Evolutionary conservation across 1,139 yeast genomes (phyloP).

Genomic region (Protomyces inundatus): DNA sequence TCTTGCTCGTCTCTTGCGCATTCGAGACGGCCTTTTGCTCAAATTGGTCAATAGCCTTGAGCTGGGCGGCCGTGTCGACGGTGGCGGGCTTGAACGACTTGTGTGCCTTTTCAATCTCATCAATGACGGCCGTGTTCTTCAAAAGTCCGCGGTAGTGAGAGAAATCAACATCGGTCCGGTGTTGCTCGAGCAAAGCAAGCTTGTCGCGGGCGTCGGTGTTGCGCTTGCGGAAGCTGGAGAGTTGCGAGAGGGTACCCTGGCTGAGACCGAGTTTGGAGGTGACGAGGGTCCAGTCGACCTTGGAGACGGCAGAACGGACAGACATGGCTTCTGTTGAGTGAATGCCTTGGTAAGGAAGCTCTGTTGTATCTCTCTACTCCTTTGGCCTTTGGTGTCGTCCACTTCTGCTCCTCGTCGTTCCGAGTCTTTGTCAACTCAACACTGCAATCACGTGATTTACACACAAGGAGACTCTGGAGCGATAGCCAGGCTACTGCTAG

Average conservation of each 20-base stretch:
- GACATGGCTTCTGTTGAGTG: not conserved
- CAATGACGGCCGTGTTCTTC: conserved; percentile 74
- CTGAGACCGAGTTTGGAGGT: conserved; percentile 84
- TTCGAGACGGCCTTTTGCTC: conserved; percentile 93
- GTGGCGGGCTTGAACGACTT: conserved; percentile 72
- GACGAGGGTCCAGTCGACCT: conserved; percentile 87
- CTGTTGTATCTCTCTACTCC: not conserved
- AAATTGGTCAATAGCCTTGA: conserved; percentile 86
- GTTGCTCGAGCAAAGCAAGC: conserved; percentile 61
- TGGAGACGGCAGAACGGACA: conserved; percentile 21
- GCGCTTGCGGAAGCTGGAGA: conserved; percentile 94
- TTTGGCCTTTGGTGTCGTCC: not conserved
- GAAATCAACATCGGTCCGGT: conserved; percentile 75
- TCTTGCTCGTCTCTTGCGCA: conserved; percentile 87
- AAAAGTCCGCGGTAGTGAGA: conserved; percentile 69
- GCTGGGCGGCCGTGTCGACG: conserved; percentile 80
- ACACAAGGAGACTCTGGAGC: too few relatives aligned
- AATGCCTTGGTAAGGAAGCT: not conserved
- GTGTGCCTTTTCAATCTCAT: conserved; percentile 75
- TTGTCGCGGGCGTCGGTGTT: conserved; percentile 93
- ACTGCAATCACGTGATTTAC: not conserved
- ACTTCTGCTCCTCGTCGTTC: not conserved
- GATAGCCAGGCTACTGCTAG: too few relatives aligned
- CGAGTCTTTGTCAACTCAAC: not conserved
- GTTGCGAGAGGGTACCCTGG: conserved; percentile 82